Evolutionary conservation across 176 grass and related monocot species (phyloP), one percentile per base, ranked within the genome.

Genomic region (Cenchrus fungigraminus): DNA sequence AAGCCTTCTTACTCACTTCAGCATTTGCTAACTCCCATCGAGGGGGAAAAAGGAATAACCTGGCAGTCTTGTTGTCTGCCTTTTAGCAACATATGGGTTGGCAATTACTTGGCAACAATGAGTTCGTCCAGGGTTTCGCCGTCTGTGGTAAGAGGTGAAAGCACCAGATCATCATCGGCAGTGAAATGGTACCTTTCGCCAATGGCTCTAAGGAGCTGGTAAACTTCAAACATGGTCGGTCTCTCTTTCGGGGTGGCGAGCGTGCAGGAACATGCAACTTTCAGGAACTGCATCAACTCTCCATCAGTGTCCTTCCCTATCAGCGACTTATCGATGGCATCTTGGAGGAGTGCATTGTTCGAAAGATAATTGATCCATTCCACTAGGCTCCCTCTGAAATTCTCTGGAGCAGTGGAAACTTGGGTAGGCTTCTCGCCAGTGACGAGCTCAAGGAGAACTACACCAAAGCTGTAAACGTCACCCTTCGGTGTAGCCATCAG

Each of bases 201-300:
- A 19, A 95, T 93, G 57, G 92, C 90, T 67, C 92, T 89, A 25
- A 97, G 89, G 34, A 97, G 86, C 80, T 93, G 92, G 59, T 91
- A 95, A 34, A 95, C 95, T 87, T 97, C 95, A 82, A 97, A 95
- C 95, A 97, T 97, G n/a, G 95, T 97, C 1, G 95, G 95, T 81
- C 95, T 91, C 79, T 93, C 95, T 86, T 91, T 97, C 0, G 90
- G 84, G 57, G 71, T 78, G 34, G 88, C 61, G 6, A 93, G 58
- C 6, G 87, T 90, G 82, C 95, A 97, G 40, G 83, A 85, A 61
- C 87, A 95, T 1, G 92, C 95, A 0, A 97, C 82, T 92, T 97
- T 97, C 78, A 97, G 64, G 71, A 93, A 85, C 62, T 92, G 92
- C 81, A 93, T 79, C n/a, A 97, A 40, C 84, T 97, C 95, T 42